Percentiles rank a stretch among this genome's conserved stretches.
Evolutionary conservation across 257 asterid species (phyloP).

Genomic region (Capsicum rhomboideum): DNA sequence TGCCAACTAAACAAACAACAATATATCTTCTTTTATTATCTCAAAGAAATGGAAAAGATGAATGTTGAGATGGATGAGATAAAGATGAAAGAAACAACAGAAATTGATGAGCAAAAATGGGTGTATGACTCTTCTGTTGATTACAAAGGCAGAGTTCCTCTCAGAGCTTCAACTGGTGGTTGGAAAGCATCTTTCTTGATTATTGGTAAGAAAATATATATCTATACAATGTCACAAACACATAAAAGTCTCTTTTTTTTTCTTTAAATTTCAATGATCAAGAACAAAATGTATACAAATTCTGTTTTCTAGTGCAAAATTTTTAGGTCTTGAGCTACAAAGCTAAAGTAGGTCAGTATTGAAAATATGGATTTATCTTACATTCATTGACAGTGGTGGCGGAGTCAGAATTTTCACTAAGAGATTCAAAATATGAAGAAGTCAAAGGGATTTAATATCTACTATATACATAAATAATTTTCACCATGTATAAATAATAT

Average conservation of each 20-base stretch:
- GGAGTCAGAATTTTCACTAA: too few species aligned
- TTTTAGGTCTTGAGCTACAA: background rate
- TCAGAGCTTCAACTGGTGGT: conserved; percentile 68
- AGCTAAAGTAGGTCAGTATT: background rate
- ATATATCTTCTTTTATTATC: background rate
- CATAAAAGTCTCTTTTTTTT: background rate
- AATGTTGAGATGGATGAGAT: conserved; percentile 29
- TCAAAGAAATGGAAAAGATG: background rate
- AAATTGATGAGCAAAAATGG: conserved; percentile 52
- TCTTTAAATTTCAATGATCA: background rate
- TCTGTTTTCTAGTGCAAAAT: background rate
- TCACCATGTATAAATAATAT: too few species aligned
- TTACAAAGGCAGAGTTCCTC: conserved; percentile 65
- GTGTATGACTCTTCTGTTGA: conserved; percentile 70
- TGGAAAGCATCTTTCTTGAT: conserved; percentile 93
- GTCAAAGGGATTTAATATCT: too few species aligned
- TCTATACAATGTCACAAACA: background rate
- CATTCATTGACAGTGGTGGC: background rate
- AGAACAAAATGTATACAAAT: background rate
- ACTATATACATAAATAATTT: too few species aligned
- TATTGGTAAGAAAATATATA: conserved; percentile 38
- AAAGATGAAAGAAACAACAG: conserved; percentile 12
- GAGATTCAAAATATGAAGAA: too few species aligned
- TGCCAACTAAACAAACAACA: conserved; percentile 11
- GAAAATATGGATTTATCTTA: background rate